These are phyloP conservation scores for Sporothrix globosa DNA, from an alignment of 2,329 filamentous ascomycete species.

Conservation along the genomic window DNA sequence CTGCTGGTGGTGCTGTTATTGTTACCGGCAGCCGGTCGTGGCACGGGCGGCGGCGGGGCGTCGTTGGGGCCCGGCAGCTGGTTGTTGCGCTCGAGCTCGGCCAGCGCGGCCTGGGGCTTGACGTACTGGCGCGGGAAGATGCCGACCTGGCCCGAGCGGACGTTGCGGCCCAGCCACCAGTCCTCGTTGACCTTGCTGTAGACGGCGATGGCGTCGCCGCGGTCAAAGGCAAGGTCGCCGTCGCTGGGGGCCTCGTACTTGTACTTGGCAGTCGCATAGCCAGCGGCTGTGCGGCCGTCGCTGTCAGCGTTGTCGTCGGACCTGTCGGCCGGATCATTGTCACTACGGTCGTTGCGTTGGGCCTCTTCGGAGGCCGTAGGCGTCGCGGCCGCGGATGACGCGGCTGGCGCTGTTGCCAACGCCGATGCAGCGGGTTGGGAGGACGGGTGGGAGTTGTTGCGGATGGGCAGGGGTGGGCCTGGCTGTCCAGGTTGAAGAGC, in stretches of 20 bases:
- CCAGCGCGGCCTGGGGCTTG: constrained; percentile 58
- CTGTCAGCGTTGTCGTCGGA: neutral
- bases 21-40: neutral
- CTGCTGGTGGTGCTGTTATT: constrained; percentile 35
- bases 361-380: constrained; percentile 40
- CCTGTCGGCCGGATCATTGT: neutral
- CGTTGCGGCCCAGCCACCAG: constrained; percentile 92
- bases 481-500: constrained; percentile 11
- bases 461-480: constrained; percentile 42
- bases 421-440: constrained; percentile 23
- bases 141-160: constrained; percentile 79
- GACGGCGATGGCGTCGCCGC: constrained; percentile 78
- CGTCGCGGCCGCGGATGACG: constrained; percentile 48
- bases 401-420: constrained; percentile 48
- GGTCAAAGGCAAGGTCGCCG: constrained; percentile 79
- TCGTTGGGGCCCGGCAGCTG: constrained; percentile 35
- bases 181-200: constrained; percentile 94
- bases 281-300: constrained; percentile 61
- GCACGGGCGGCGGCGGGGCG: constrained; percentile 41
- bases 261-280: constrained; percentile 80
- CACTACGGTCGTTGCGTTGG: neutral
- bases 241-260: constrained; percentile 76
- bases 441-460: constrained; percentile 51
- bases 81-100: constrained; percentile 33
- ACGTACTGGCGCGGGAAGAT: constrained; percentile 96